A percentile compares a stretch with the other conserved stretches of the same genome.
Conservation (phyloP, 108 stramenopile genomes). For the Asterionellopsis glacialis region DNA sequence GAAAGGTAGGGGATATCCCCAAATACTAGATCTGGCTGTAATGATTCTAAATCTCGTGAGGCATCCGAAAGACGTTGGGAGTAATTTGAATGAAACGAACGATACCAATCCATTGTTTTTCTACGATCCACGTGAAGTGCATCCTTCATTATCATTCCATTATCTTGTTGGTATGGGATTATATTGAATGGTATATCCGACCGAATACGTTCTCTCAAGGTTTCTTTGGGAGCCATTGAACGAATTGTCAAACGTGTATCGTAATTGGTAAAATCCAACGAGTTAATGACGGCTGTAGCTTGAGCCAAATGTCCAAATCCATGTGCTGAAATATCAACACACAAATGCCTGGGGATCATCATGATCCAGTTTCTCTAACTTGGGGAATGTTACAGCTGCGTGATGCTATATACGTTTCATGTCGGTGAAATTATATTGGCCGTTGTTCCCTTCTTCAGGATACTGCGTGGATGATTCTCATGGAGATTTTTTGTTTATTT, state of each 20-base stretch:
- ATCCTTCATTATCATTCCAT: constrained; percentile 15
- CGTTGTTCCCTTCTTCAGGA: no score
- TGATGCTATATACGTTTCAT: no score
- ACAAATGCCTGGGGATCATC: constrained; percentile 9
- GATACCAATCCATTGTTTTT: constrained; percentile 16
- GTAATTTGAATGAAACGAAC: constrained; percentile 9
- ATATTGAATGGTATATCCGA: constrained; percentile 3
- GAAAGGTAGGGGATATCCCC: constrained; percentile 11
- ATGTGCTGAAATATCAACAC: constrained; percentile 18
- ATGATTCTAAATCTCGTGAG: constrained; percentile 4
- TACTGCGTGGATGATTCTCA: no score
- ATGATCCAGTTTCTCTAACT: no score
- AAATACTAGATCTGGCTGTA: constrained; percentile 14
- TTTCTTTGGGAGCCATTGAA: neutral
- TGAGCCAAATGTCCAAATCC: constrained; percentile 17
- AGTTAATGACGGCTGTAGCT: constrained; percentile 13
- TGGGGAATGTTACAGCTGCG: no score
- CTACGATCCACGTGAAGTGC: constrained; percentile 5
- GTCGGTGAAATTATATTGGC: no score
- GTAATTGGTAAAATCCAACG: neutral
- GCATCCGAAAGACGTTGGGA: neutral
- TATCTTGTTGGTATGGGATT: constrained; percentile 1
- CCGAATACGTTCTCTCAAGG: neutral
- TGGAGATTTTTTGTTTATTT: no score
- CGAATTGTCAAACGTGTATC: neutral